Evolutionary conservation across 345 rosid species (phyloP), one percentile per base, ranked within the genome.

Genomic region (Hypericum perforatum): DNA sequence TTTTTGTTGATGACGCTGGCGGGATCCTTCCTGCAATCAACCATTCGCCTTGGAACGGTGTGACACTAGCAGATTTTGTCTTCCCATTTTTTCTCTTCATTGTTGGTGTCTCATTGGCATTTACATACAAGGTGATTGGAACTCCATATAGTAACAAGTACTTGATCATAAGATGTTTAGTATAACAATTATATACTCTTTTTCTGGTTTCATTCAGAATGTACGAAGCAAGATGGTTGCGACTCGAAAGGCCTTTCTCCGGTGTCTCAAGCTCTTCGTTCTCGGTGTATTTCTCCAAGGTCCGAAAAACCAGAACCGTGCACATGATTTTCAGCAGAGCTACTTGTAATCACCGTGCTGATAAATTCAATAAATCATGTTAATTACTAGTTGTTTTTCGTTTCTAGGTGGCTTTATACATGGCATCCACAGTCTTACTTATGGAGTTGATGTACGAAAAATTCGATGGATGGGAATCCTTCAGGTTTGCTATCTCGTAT

Each of bases 21-120:
- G 89, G 89, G 60, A 9, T 84, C 42, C n/a, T 84, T 53, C 90
- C 94, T 49, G 71, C 84, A 14, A 78, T 89, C 61, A 86, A 86
- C 54, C 95, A 89, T 77, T 83, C 97, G 10, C 90, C 97, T 38
- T 89, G 97, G 97, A 65, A 86, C 66, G 94, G 97, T 41, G 38
- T 89, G 50, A 84, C 94, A 11, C 70, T 89, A 44, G 97, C 97
- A 9, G 97, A 89, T 78, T 77, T 81, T 32, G 95, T 89, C 55
- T 86, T 89, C 95, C 95, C 97, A 29, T 86, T 86, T 74, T 86
- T 89, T 69, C 81, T 89, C 45, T 89, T 89, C 64, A 82, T 89
- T 40, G 95, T 84, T 58, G 97, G 97, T 44, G 81, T 84, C 50
- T 81, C 97, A 5, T 78, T 86, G 45, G 88, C 72, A 51, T 81